These are phyloP conservation scores for Amanita brunnescens DNA, from an alignment of 768 basidiomycete genomes.

Conservation along the genomic window DNA sequence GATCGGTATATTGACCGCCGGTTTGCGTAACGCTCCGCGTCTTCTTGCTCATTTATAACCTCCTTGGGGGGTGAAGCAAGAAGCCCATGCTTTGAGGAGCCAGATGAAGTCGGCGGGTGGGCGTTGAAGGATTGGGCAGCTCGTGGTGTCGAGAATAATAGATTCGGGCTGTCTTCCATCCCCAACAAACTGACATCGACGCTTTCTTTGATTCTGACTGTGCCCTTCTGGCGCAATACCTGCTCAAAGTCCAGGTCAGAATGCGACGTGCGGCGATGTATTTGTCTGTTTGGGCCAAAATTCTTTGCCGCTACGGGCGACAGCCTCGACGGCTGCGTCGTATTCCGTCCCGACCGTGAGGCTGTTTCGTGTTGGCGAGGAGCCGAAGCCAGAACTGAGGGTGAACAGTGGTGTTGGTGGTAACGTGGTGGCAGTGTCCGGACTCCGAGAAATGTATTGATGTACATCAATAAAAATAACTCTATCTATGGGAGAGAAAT, in stretches of 20 bases:
- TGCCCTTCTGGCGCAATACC: slow-evolving; percentile 57
- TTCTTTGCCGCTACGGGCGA: too few relatives aligned
- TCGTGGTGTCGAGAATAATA: slow-evolving; percentile 31
- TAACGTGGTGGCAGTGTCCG: not conserved
- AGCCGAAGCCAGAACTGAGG: slow-evolving; percentile 49
- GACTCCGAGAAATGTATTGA: slow-evolving; percentile 2
- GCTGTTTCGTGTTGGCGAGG: slow-evolving; percentile 48
- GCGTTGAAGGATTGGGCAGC: slow-evolving; percentile 55
- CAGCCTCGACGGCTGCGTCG: too few relatives aligned
- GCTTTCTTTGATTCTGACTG: slow-evolving; percentile 62
- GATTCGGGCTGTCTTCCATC: slow-evolving; percentile 34
- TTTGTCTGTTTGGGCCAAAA: slow-evolving; percentile 23
- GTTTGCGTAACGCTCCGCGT: slow-evolving; percentile 63
- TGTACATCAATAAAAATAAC: slow-evolving; percentile 7
- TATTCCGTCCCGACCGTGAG: slow-evolving; percentile 25
- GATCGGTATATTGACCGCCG: slow-evolving; percentile 83
- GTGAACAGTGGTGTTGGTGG: not conserved
- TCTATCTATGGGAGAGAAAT: slow-evolving; percentile 3
- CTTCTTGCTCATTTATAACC: slow-evolving; percentile 56
- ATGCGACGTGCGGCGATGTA: slow-evolving; percentile 54
- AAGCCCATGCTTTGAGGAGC: slow-evolving; percentile 24
- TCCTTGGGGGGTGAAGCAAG: slow-evolving; percentile 51
- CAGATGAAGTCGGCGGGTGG: slow-evolving; percentile 63
- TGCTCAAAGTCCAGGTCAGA: slow-evolving; percentile 80
- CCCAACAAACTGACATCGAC: slow-evolving; percentile 64